phyloP scores from a whole-genome alignment of 164 flowering plant species.

The Litsea cubeba region DNA sequence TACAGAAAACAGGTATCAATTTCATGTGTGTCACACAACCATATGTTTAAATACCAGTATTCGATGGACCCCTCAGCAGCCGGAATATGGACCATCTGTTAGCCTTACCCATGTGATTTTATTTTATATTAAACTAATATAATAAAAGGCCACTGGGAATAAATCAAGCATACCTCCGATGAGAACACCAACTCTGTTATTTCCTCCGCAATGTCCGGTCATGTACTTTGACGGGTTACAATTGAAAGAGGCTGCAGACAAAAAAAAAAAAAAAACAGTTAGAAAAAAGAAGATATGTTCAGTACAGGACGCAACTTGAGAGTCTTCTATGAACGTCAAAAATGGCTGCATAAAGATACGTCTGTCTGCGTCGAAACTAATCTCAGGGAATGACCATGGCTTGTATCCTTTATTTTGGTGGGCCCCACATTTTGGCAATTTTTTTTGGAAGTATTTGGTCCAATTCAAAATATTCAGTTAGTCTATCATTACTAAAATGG shows the following conservation, averaged over 20 bases:
- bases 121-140: too few species aligned
- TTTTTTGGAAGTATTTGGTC: background rate
- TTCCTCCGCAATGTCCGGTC: constrained; percentile 57
- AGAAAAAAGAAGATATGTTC: background rate
- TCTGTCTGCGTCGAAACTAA: background rate
- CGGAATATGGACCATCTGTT: background rate
- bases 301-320: background rate
- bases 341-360: background rate
- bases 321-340: background rate
- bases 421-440: background rate
- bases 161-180: constrained; percentile 50
- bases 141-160: background rate
- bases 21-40: too few species aligned
- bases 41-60: too few species aligned
- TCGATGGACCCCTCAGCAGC: too few species aligned
- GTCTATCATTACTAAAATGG: background rate
- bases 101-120: background rate
- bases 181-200: constrained; percentile 40
- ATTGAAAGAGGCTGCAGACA: constrained; percentile 24
- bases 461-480: background rate
- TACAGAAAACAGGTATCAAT: too few species aligned
- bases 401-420: too few species aligned
- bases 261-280: background rate
- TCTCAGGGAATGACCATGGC: background rate
- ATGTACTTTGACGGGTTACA: constrained; percentile 48